Evolutionary conservation across 495 filamentous ascomycete species (phyloP).

Genomic region (Aspergillus diversus): DNA sequence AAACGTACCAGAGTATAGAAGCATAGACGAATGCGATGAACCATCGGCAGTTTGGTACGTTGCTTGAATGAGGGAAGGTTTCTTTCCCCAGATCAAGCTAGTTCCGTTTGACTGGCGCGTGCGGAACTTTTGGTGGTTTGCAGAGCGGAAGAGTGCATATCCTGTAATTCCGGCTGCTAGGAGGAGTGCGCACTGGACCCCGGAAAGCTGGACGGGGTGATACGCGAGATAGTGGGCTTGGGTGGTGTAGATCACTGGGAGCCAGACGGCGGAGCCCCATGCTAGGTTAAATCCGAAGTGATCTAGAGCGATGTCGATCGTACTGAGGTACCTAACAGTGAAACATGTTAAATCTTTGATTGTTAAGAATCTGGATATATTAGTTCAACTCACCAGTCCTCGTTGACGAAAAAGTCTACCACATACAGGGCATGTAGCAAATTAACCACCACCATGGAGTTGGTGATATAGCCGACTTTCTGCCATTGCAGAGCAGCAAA

Average conservation of each 20-base stretch:
- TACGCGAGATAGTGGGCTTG: conserved; percentile 53
- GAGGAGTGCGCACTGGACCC: conserved; percentile 30
- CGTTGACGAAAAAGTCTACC: conserved; percentile 55
- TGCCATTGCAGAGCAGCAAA: conserved; percentile 51
- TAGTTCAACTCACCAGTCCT: conserved; percentile 33
- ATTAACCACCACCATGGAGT: conserved; percentile 48
- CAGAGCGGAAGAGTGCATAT: conserved; percentile 50
- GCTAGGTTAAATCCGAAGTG: conserved; percentile 57
- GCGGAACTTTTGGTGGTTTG: conserved; percentile 54
- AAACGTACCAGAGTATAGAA: conserved; percentile 43
- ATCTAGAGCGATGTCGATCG: conserved; percentile 55
- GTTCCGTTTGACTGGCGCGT: conserved; percentile 45
- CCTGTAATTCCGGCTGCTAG: conserved; percentile 39
- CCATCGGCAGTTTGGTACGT: conserved; percentile 47
- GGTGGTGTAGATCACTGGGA: conserved; percentile 51
- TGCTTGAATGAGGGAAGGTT: conserved; percentile 41
- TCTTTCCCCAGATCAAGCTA: conserved; percentile 46
- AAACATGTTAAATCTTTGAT: not conserved
- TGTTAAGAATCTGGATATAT: not conserved
- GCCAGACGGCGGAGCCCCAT: conserved; percentile 50
- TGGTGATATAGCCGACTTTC: conserved; percentile 44
- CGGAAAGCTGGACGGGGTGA: conserved; percentile 46
- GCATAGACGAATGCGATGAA: conserved; percentile 38
- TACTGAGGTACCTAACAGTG: conserved; percentile 48
- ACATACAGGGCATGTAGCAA: conserved; percentile 51